phyloP scores from a whole-genome alignment of 2,329 filamentous ascomycete species.

The Monosporascus sp. region DNA sequence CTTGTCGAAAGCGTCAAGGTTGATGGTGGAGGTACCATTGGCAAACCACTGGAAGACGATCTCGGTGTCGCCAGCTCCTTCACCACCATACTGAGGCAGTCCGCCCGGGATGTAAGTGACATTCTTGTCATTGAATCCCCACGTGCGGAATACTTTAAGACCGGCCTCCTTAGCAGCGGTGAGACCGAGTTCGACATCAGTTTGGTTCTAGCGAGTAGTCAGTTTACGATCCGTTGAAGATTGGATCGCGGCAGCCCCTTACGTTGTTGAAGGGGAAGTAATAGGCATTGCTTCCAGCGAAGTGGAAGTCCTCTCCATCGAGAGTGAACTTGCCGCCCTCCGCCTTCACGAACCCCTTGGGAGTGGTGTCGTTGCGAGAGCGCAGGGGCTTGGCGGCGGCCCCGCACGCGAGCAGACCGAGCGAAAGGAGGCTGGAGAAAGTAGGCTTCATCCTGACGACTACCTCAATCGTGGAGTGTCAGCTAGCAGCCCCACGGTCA shows the following conservation, averaged over 20 bases:
- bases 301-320: conserved; percentile 50
- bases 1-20: conserved; percentile 42
- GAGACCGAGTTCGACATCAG: conserved; percentile 20
- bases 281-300: conserved; percentile 53
- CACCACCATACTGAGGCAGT: conserved; percentile 46
- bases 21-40: conserved; percentile 41
- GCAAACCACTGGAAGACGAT: conserved; percentile 41
- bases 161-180: conserved; percentile 18
- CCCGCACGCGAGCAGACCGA: conserved; percentile 7
- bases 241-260: conserved; percentile 7
- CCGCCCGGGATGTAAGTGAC: conserved; percentile 38
- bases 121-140: conserved; percentile 55
- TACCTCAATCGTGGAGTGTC: no score
- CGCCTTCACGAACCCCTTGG: conserved; percentile 42
- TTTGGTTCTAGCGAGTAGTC: conserved; percentile 32
- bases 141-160: conserved; percentile 47
- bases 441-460: conserved; percentile 4
- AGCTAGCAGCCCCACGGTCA: no score
- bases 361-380: conserved; percentile 5
- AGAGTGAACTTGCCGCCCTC: conserved; percentile 47
- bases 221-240: background rate
- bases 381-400: conserved; percentile 7
- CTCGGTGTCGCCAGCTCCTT: conserved; percentile 39
- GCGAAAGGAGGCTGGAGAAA: conserved; percentile 5
- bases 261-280: conserved; percentile 52